A percentile compares a stretch with the other conserved stretches of the same genome.
Evolutionary conservation across 495 filamentous ascomycete genomes (phyloP).

Genomic region (Durotheca rogersii): DNA sequence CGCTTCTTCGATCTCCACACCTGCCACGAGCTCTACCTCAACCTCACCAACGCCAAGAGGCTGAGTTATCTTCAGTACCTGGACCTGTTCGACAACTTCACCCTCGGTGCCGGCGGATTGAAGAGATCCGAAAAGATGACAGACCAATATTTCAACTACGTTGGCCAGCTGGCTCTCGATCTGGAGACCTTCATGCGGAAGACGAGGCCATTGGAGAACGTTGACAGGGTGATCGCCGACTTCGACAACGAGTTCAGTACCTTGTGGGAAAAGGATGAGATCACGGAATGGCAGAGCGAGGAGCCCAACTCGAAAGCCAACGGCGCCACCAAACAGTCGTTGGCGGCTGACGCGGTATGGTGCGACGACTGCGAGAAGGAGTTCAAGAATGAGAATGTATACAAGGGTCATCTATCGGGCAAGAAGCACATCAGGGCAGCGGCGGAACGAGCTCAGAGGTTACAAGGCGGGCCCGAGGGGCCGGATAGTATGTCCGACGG

Average conservation of each 20-base stretch:
- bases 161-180: slow-evolving; percentile 75
- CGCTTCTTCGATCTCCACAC: slow-evolving; percentile 84
- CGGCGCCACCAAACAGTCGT: slow-evolving; percentile 44
- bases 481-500: slow-evolving; percentile 31
- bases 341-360: slow-evolving; percentile 73
- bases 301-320: slow-evolving; percentile 41
- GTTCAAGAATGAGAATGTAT: slow-evolving; percentile 94
- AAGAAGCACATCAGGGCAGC: slow-evolving; percentile 90
- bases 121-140: slow-evolving; percentile 80
- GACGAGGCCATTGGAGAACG: slow-evolving; percentile 77
- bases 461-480: slow-evolving; percentile 27
- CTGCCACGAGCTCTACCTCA: slow-evolving; percentile 84
- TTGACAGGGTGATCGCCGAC: slow-evolving; percentile 69
- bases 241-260: slow-evolving; percentile 83
- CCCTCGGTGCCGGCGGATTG: slow-evolving; percentile 66
- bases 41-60: slow-evolving; percentile 79
- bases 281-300: slow-evolving; percentile 76
- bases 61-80: slow-evolving; percentile 90
- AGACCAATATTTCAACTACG: slow-evolving; percentile 87
- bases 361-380: slow-evolving; percentile 90
- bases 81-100: slow-evolving; percentile 82
- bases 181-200: slow-evolving; percentile 83
- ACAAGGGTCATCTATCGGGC: slow-evolving; percentile 80
- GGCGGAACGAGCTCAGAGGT: slow-evolving; percentile 51
- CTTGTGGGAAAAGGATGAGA: slow-evolving; percentile 74